Evolutionary conservation across 164 flowering plant genomes (phyloP).

Genomic region (Magnolia sinica): DNA sequence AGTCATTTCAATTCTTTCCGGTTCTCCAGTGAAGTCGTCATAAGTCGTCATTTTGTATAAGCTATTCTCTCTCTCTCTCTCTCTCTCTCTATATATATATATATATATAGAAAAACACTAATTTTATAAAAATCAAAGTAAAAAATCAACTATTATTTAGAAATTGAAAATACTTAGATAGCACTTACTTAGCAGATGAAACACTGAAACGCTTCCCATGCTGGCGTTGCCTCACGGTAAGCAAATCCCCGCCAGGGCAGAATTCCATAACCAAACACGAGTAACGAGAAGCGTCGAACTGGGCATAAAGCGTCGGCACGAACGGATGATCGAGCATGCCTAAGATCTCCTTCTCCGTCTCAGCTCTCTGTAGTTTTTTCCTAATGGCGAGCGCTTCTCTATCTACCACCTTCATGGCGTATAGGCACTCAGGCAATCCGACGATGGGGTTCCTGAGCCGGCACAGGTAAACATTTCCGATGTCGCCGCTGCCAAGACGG

Average conservation of each 20-base stretch:
- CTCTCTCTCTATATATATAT: no score
- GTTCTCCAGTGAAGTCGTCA: no score
- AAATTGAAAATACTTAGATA: no score
- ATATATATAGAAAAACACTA: no score
- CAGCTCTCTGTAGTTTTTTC: slow-evolving; percentile 75
- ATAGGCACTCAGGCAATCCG: slow-evolving; percentile 42
- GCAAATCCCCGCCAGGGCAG: slow-evolving; percentile 87
- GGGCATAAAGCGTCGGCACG: slow-evolving; percentile 73
- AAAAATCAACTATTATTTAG: no score
- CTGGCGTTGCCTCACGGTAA: slow-evolving; percentile 56
- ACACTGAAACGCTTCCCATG: slow-evolving; percentile 51
- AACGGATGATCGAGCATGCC: slow-evolving; percentile 84
- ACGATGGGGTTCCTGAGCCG: slow-evolving; percentile 45
- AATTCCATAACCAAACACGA: slow-evolving; percentile 90
- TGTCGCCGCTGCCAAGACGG: slow-evolving; percentile 71
- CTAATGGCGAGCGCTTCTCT: slow-evolving; percentile 63
- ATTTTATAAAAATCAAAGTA: neutral
- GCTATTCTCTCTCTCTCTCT: no score
- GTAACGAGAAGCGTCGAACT: slow-evolving; percentile 76
- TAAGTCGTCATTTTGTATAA: no score
- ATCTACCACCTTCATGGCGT: slow-evolving; percentile 93
- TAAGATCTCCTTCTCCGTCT: slow-evolving; percentile 79
- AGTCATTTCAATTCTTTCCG: no score
- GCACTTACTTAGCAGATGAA: slow-evolving; percentile 67
- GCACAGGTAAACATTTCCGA: slow-evolving; percentile 79